These are phyloP conservation scores for Phialophora macrospora DNA, from an alignment of 2,329 filamentous ascomycete species.

Conservation along the genomic window DNA sequence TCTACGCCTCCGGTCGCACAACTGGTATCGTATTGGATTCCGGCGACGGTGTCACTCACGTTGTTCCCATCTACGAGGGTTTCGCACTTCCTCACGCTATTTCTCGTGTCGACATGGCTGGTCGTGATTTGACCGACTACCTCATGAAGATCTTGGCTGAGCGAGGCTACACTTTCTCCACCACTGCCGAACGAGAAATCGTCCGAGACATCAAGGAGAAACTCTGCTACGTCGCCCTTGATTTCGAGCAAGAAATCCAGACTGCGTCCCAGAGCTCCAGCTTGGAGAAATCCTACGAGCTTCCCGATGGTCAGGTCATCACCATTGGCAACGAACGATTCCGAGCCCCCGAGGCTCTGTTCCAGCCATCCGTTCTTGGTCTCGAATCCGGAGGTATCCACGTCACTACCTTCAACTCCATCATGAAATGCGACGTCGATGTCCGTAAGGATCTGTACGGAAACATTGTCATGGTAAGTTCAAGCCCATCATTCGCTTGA, in stretches of 20 bases:
- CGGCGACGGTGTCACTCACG: conserved; percentile 99
- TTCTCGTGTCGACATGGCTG: conserved; percentile 99
- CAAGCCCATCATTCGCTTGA: conserved; percentile 13
- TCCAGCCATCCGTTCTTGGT: conserved; percentile 98
- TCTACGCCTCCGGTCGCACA: conserved; percentile 99
- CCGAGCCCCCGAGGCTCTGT: conserved; percentile 98
- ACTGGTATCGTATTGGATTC: conserved; percentile 99
- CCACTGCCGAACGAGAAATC: conserved; percentile 99
- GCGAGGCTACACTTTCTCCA: conserved; percentile 99
- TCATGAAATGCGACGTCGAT: conserved; percentile 99
- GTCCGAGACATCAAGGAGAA: conserved; percentile 99
- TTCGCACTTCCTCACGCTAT: conserved; percentile 99
- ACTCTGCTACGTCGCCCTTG: conserved; percentile 99
- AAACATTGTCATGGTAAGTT: conserved; percentile 99
- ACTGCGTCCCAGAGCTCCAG: conserved; percentile 98
- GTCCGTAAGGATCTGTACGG: conserved; percentile 99
- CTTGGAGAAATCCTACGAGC: conserved; percentile 99
- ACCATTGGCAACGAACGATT: conserved; percentile 99
- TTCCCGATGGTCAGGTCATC: conserved; percentile 99
- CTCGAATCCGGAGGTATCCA: conserved; percentile 99
- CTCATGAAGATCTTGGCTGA: conserved; percentile 99
- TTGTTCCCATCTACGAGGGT: conserved; percentile 99
- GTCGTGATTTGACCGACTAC: conserved; percentile 99
- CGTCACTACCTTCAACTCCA: conserved; percentile 99
- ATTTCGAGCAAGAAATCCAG: conserved; percentile 99